These are phyloP conservation scores for Chaetomiaceae sp. DNA, from an alignment of 2,329 filamentous ascomycete species.

Conservation along the genomic window DNA sequence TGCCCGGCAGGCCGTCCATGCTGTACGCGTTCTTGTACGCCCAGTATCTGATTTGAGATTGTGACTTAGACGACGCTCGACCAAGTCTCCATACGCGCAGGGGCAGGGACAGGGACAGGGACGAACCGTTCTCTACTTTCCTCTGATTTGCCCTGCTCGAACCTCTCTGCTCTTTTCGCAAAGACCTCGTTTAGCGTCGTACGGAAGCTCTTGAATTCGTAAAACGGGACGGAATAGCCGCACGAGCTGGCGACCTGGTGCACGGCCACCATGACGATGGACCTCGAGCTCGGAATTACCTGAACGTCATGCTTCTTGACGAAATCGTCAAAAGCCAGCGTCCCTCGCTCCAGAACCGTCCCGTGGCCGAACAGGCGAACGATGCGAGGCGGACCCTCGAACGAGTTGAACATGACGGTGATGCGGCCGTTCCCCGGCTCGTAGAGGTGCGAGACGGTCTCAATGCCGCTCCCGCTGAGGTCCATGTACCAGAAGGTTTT, in stretches of 20 bases:
- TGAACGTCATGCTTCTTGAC: conserved; percentile 32
- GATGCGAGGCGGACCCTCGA: conserved; percentile 38
- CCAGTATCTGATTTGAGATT: conserved; percentile 33
- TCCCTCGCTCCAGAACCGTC: conserved; percentile 34
- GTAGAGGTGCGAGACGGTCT: conserved; percentile 71
- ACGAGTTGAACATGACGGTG: conserved; percentile 64
- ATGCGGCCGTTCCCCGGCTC: conserved; percentile 64
- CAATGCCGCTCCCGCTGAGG: conserved; percentile 68
- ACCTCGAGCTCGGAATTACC: conserved; percentile 32
- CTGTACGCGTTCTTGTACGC: conserved; percentile 39
- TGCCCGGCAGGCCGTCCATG: conserved; percentile 38
- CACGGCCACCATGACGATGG: conserved; percentile 37
- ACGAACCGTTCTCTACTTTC: conserved; percentile 35
- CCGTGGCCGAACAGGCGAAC: conserved; percentile 37
- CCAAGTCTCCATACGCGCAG: too few relatives aligned
- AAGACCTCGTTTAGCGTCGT: conserved; percentile 34
- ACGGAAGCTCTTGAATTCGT: conserved; percentile 37
- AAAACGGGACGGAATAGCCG: conserved; percentile 39
- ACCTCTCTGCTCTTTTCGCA: conserved; percentile 31
- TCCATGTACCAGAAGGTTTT: conserved; percentile 58
- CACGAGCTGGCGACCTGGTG: conserved; percentile 39
- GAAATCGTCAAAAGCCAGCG: conserved; percentile 32
- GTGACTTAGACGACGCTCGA: neutral
- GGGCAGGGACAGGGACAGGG: too few relatives aligned
- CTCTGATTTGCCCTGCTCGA: conserved; percentile 31